phyloP scores from a whole-genome alignment of 345 rosid genomes.

The Hypericum androsaemum region DNA sequence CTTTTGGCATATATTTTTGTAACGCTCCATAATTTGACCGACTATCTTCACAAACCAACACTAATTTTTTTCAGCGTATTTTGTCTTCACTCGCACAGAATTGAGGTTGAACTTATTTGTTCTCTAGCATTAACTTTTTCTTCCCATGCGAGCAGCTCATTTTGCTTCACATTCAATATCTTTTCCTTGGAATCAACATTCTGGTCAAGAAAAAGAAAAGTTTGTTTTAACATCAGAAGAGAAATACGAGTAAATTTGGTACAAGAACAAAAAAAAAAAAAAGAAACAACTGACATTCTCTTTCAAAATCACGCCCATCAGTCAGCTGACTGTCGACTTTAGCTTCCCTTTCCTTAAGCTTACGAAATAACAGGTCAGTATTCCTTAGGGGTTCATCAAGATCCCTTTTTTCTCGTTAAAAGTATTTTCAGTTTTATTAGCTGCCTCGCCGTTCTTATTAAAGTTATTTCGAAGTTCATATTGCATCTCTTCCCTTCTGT shows the following conservation, averaged over 20 bases:
- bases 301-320: conserved; percentile 43
- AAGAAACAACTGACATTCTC: conserved; percentile 46
- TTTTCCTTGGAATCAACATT: conserved; percentile 32
- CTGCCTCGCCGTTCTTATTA: conserved; percentile 44
- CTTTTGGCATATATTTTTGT: too few species aligned
- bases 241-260: background rate
- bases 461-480: conserved; percentile 42
- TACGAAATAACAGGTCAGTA: conserved; percentile 32
- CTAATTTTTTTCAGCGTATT: too few species aligned
- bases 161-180: conserved; percentile 42
- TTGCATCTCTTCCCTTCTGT: conserved; percentile 37
- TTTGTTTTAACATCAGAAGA: background rate
- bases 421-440: conserved; percentile 36
- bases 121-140: conserved; percentile 60
- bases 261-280: conserved; percentile 10
- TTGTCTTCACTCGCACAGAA: too few species aligned
- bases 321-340: conserved; percentile 32
- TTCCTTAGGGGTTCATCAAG: conserved; percentile 46
- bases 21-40: too few species aligned
- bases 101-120: conserved; percentile 37
- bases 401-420: conserved; percentile 39
- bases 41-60: too few species aligned
- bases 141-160: conserved; percentile 46
- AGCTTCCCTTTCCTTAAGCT: conserved; percentile 50
- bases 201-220: conserved; percentile 21